Percentiles rank a stretch among this genome's conserved stretches.
phyloP scores from a whole-genome alignment of 768 basidiomycete species.

The Podaxis carcinomalis region DNA sequence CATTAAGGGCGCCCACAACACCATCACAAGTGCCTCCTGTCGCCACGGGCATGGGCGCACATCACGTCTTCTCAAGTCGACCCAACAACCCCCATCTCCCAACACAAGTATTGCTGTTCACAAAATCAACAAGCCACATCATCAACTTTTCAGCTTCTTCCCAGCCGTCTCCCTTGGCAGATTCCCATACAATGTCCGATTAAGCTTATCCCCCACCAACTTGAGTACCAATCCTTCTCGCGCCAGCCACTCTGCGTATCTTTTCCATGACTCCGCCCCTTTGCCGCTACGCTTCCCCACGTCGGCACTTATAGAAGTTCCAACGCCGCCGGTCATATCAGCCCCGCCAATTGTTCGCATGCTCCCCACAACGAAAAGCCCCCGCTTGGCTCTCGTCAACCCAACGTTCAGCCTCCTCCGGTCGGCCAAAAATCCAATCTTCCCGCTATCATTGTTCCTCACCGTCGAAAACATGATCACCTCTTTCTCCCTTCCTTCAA shows the following conservation, averaged over 20 bases:
- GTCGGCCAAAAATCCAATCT: conserved; percentile 89
- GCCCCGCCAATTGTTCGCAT: conserved; percentile 51
- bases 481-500: conserved; percentile 91
- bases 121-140: neutral
- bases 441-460: conserved; percentile 70
- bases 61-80: neutral
- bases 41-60: conserved; percentile 1
- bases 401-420: conserved; percentile 85
- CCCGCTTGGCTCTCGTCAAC: conserved; percentile 82
- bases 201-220: conserved; percentile 38
- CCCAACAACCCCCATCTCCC: neutral
- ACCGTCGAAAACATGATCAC: conserved; percentile 92
- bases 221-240: conserved; percentile 49
- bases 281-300: conserved; percentile 26
- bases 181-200: conserved; percentile 38
- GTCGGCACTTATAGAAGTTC: conserved; percentile 7
- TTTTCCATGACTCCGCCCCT: conserved; percentile 54
- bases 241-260: conserved; percentile 54
- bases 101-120: neutral
- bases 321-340: neutral
- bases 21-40: neutral
- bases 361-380: conserved; percentile 78
- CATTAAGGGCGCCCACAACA: neutral
- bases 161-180: conserved; percentile 18
- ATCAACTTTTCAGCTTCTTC: conserved; percentile 1